Conservation (phyloP, 352 stramenopile species). For the Phytophthora multivora region DNA sequence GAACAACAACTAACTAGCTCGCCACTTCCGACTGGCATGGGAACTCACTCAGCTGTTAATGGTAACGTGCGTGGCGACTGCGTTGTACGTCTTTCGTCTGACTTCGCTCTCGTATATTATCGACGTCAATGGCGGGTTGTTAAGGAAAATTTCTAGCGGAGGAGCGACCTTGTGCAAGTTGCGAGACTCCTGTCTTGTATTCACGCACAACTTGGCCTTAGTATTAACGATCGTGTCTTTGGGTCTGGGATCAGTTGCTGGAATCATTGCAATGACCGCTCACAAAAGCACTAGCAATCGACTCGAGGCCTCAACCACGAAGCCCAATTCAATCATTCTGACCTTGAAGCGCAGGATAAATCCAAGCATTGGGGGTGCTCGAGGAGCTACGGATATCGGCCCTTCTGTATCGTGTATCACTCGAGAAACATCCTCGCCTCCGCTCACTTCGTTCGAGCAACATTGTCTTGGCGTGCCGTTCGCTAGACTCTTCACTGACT, state of each 20-base stretch:
- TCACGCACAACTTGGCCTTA: conserved; percentile 5
- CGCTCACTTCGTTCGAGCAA: conserved; percentile 18
- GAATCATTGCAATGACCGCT: too few species aligned
- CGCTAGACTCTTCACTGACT: conserved; percentile 26
- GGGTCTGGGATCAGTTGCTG: not conserved
- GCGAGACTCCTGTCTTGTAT: conserved; percentile 26
- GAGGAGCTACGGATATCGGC: not conserved
- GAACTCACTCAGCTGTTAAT: conserved; percentile 18
- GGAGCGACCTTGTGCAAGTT: conserved; percentile 20
- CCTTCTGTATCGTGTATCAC: not conserved
- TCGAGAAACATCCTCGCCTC: not conserved
- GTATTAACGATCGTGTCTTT: conserved; percentile 1
- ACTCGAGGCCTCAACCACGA: too few species aligned
- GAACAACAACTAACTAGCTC: conserved; percentile 23
- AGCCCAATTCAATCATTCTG: too few species aligned
- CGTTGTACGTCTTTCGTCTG: not conserved
- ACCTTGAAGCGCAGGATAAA: too few species aligned
- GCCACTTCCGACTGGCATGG: conserved; percentile 16
- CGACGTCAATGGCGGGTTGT: conserved; percentile 17
- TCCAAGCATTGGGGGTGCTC: not conserved
- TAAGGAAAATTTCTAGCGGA: conserved; percentile 20
- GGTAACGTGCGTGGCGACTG: not conserved
- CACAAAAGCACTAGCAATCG: too few species aligned
- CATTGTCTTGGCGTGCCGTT: conserved; percentile 23
- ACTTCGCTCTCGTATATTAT: conserved; percentile 18